Evolutionary conservation across 1,139 yeast genomes (phyloP).

Genomic region (Diutina ranongensis): DNA sequence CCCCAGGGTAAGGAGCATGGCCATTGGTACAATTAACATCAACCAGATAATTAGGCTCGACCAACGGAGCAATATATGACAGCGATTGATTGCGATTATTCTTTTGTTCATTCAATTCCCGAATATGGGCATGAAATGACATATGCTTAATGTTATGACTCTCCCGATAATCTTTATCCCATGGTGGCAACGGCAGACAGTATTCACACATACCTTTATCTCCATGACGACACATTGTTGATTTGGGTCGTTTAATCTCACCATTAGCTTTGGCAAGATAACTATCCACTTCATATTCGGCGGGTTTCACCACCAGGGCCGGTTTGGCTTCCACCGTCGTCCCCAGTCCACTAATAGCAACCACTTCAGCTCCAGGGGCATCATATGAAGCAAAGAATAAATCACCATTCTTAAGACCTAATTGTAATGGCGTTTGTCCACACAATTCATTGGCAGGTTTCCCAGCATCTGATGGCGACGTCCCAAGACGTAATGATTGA

Average conservation of each 20-base stretch:
- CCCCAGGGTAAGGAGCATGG: conserved; percentile 88
- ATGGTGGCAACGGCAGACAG: conserved; percentile 92
- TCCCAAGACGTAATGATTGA: not conserved
- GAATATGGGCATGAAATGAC: conserved; percentile 76
- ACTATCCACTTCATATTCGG: conserved; percentile 53
- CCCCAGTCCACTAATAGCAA: conserved; percentile 7
- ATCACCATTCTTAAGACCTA: not conserved
- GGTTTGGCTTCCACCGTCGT: conserved; percentile 5
- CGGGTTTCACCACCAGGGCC: conserved; percentile 10
- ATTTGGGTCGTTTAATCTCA: conserved; percentile 50
- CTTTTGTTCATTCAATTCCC: conserved; percentile 46
- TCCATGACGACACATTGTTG: conserved; percentile 73
- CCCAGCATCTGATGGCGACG: not conserved
- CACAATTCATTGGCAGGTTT: not conserved
- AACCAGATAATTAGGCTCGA: conserved; percentile 59
- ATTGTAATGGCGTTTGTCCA: conserved; percentile 1
- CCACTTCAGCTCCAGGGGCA: conserved; percentile 2
- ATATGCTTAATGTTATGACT: conserved; percentile 76
- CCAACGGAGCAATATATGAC: conserved; percentile 72
- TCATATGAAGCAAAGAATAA: conserved; percentile 2
- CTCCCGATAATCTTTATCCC: conserved; percentile 70
- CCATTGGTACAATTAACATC: conserved; percentile 60
- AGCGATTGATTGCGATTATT: conserved; percentile 49
- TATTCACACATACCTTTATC: conserved; percentile 97
- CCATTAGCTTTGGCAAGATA: conserved; percentile 62